Evolutionary conservation across 2,329 filamentous ascomycete genomes (phyloP).

Genomic region (Cytospora chrysosperma): DNA sequence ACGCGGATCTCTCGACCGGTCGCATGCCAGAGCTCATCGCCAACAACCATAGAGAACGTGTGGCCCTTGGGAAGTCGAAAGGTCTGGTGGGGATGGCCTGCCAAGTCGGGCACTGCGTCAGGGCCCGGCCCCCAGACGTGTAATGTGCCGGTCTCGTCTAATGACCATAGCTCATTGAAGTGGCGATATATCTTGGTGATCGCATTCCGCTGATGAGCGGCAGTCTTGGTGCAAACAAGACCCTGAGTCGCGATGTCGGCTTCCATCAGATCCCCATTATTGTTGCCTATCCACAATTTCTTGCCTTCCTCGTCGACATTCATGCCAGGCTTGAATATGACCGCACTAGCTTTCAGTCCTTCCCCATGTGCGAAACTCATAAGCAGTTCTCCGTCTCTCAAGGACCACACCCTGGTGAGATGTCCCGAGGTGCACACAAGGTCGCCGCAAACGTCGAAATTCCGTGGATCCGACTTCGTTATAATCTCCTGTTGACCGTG

Average conservation of each 20-base stretch:
- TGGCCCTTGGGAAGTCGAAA: slow-evolving; percentile 80
- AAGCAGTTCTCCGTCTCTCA: slow-evolving; percentile 76
- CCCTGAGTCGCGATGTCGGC: slow-evolving; percentile 75
- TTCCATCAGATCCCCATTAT: slow-evolving; percentile 83
- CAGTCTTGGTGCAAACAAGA: slow-evolving; percentile 65
- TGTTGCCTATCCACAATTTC: slow-evolving; percentile 87
- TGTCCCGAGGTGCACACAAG: slow-evolving; percentile 84
- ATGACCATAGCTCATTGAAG: slow-evolving; percentile 86
- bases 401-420: slow-evolving; percentile 84
- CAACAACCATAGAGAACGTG: slow-evolving; percentile 85
- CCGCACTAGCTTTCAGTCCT: slow-evolving; percentile 74
- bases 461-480: slow-evolving; percentile 82
- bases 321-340: slow-evolving; percentile 81
- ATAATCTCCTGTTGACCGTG: slow-evolving; percentile 72
- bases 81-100: slow-evolving; percentile 67
- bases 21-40: slow-evolving; percentile 82
- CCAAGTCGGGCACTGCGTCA: slow-evolving; percentile 70
- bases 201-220: slow-evolving; percentile 74
- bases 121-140: slow-evolving; percentile 81
- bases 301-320: slow-evolving; percentile 78
- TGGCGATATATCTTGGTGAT: slow-evolving; percentile 84
- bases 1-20: slow-evolving; percentile 83
- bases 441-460: slow-evolving; percentile 85
- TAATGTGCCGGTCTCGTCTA: slow-evolving; percentile 85
- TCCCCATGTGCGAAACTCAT: slow-evolving; percentile 84